phyloP scores from a whole-genome alignment of 2,329 filamentous ascomycete genomes.

The Botrytis aclada region DNA sequence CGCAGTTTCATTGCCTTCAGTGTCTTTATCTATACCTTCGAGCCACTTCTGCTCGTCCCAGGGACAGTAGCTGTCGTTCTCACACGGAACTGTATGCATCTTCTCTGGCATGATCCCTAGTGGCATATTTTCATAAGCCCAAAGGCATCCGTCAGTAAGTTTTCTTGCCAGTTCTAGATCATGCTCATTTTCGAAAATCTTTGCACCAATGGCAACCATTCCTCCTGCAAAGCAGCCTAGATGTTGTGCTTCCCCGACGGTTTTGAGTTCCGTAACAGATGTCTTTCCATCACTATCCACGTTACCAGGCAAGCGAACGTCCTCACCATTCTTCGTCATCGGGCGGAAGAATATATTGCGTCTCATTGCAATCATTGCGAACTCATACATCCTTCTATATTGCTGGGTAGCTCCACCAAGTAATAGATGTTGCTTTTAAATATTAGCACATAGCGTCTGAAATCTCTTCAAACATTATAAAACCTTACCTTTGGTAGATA shows the following conservation, averaged over 20 bases:
- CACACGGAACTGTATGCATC: constrained; percentile 41
- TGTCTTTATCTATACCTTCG: constrained; percentile 14
- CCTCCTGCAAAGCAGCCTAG: constrained; percentile 70
- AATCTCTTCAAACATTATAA: not conserved
- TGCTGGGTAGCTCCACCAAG: constrained; percentile 23
- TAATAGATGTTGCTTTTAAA: constrained; percentile 23
- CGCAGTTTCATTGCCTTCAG: constrained; percentile 8
- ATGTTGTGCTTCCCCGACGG: constrained; percentile 52
- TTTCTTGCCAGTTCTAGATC: constrained; percentile 55
- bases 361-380: constrained; percentile 45
- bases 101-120: constrained; percentile 61
- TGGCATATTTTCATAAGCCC: constrained; percentile 55
- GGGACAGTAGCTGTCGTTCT: constrained; percentile 21
- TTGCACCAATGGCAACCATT: constrained; percentile 65
- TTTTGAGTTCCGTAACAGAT: constrained; percentile 27
- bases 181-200: constrained; percentile 51
- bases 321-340: constrained; percentile 38
- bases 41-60: constrained; percentile 28
- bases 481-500: constrained; percentile 55
- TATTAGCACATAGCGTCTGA: not conserved
- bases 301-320: constrained; percentile 50
- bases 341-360: constrained; percentile 45
- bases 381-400: constrained; percentile 41
- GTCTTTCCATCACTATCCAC: constrained; percentile 28
- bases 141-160: constrained; percentile 61